Base-by-base conservation (phyloP, 176 grass and related monocot species). In the Elymus sibiricus region DNA sequence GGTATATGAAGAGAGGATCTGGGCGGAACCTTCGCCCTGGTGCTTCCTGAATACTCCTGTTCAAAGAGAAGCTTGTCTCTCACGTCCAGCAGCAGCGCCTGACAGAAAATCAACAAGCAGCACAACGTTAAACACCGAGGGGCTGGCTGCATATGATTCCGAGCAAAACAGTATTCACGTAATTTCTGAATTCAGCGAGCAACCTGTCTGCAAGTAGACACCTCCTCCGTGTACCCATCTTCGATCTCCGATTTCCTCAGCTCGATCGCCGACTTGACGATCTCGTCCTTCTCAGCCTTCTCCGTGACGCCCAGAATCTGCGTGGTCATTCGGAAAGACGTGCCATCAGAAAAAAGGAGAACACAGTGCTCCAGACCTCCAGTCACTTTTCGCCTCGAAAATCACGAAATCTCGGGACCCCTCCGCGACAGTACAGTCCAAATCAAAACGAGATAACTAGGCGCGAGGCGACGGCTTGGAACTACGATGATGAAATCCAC, bases 201-300 rank as follows among this genome's bases (percentile, higher is more conserved):
- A 74, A 99, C 97, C 97, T 93, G 94, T 86, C 94, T 93, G 68
- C 77, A 86, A 35, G 86, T 49, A 63, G 86, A 83, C 47, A 92
- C 83, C 38, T 93, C 91, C 37, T 78, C 17, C 4, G 93, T 94
- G 79, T 95, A 98, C 68, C 97, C 94, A 68, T 98, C 94, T 79
- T 99, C 94, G 29, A 94, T 94, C 49, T 81, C 88, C 51, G 90
- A 55, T 77, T 70, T 92, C 88, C 91, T 96, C 38, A 99, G 77
- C 53, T 93, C 94, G 82, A 94, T 99, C 61, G 90, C 97, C 12
- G 94, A 84, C 86, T 96, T 99, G 55, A 96, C 97, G 56, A 99
- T 96, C 90, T 99, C 97, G 78, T 99, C 97, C 67, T 99, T 99
- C 89, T 99, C 94, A 64, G 97, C 92, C 89, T 99, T 92, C 87